Percentiles rank a stretch among this genome's conserved stretches.
These are phyloP conservation scores for Aspergillus sp. DNA, from an alignment of 2,329 filamentous ascomycete genomes.

Conservation along the genomic window DNA sequence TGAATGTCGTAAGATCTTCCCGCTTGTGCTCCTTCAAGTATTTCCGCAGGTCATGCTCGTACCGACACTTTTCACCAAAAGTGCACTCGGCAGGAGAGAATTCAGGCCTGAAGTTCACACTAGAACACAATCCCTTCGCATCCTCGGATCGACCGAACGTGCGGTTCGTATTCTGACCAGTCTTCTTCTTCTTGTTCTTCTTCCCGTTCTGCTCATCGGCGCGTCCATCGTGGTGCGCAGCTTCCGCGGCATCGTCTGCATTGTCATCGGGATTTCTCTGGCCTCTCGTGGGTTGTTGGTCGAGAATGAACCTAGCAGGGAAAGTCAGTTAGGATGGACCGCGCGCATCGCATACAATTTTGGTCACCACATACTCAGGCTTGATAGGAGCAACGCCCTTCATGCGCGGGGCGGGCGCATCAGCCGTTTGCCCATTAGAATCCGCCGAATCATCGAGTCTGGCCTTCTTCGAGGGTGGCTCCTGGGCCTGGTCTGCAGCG, in stretches of 20 bases:
- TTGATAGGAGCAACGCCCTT: conserved; percentile 72
- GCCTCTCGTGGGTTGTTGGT: conserved; percentile 20
- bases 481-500: conserved; percentile 34
- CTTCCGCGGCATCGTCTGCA: conserved; percentile 63
- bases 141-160: conserved; percentile 80
- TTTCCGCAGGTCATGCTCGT: conserved; percentile 78
- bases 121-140: conserved; percentile 74
- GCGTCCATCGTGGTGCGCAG: conserved; percentile 50
- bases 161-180: conserved; percentile 80
- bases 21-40: conserved; percentile 83
- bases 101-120: conserved; percentile 69
- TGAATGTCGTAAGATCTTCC: conserved; percentile 74
- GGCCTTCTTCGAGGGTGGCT: conserved; percentile 60
- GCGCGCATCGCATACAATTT: background rate
- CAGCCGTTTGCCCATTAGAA: conserved; percentile 25
- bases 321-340: conserved; percentile 3
- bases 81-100: conserved; percentile 76
- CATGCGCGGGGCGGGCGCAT: conserved; percentile 35
- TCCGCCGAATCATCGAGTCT: conserved; percentile 51
- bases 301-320: conserved; percentile 35
- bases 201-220: conserved; percentile 40
- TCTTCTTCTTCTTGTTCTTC: conserved; percentile 61
- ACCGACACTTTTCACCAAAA: conserved; percentile 78
- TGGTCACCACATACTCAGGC: conserved; percentile 58
- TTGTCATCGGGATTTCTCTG: conserved; percentile 32